These are phyloP conservation scores for Fusarium miscanthi DNA, from an alignment of 2,329 filamentous ascomycete species.

Conservation along the genomic window DNA sequence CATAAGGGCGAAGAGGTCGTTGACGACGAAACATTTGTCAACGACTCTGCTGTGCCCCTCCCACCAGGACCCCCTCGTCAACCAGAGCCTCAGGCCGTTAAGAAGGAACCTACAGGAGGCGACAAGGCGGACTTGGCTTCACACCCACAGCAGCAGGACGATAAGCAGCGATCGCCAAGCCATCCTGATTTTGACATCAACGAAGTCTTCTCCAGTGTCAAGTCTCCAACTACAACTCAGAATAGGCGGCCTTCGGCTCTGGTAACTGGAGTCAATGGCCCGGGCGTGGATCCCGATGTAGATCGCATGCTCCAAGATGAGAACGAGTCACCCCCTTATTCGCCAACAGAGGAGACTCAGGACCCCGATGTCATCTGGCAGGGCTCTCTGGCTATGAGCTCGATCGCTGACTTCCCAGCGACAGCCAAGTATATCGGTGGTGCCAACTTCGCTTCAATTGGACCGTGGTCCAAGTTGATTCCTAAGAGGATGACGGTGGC, in stretches of 20 bases:
- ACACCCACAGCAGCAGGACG: constrained; percentile 54
- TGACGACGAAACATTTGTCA: constrained; percentile 73
- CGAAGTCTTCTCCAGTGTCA: constrained; percentile 85
- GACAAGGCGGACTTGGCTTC: constrained; percentile 42
- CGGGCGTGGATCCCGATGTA: constrained; percentile 85
- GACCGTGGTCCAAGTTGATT: constrained; percentile 79
- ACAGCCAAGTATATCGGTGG: constrained; percentile 87
- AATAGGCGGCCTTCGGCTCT: constrained; percentile 62
- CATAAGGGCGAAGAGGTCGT: constrained; percentile 96
- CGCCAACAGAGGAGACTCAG: constrained; percentile 75
- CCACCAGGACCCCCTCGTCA: constrained; percentile 37
- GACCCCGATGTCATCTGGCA: constrained; percentile 83
- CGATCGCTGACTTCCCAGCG: constrained; percentile 78
- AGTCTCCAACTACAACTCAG: constrained; percentile 71
- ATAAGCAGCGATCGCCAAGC: constrained; percentile 63
- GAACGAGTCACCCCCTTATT: constrained; percentile 84
- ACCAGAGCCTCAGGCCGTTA: constrained; percentile 45
- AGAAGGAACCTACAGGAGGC: constrained; percentile 49
- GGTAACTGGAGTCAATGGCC: constrained; percentile 60
- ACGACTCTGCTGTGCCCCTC: constrained; percentile 50
- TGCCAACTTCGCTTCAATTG: constrained; percentile 74
- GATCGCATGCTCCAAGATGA: constrained; percentile 88
- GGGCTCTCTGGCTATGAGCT: constrained; percentile 80
- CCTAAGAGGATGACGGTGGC: constrained; percentile 76
- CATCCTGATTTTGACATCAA: constrained; percentile 81